phyloP scores from a whole-genome alignment of 2,329 filamentous ascomycete genomes.

The Periconia macrospinosa region DNA sequence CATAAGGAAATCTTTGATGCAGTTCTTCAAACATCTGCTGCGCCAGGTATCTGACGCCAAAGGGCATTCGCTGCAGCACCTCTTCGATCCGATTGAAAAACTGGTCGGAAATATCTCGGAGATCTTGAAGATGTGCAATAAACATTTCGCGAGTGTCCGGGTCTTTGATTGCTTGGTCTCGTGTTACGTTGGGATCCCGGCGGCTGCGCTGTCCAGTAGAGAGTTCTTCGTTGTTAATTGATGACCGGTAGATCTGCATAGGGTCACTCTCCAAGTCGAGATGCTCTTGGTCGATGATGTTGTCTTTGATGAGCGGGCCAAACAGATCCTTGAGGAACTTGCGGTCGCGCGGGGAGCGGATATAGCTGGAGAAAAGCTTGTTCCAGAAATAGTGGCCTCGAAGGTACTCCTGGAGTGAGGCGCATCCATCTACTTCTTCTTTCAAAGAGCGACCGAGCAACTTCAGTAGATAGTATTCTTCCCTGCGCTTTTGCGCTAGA shows the following conservation, averaged over 20 bases:
- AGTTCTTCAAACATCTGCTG: slow-evolving; percentile 83
- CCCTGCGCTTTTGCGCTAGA: slow-evolving; percentile 92
- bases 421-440: slow-evolving; percentile 79
- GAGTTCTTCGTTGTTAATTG: slow-evolving; percentile 96
- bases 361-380: slow-evolving; percentile 83
- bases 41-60: slow-evolving; percentile 85
- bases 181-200: slow-evolving; percentile 79
- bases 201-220: slow-evolving; percentile 83
- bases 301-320: slow-evolving; percentile 82
- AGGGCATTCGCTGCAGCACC: slow-evolving; percentile 83
- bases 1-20: slow-evolving; percentile 74
- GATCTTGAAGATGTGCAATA: slow-evolving; percentile 89
- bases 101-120: slow-evolving; percentile 91
- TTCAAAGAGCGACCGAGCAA: slow-evolving; percentile 79
- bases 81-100: slow-evolving; percentile 84
- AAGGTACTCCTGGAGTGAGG: slow-evolving; percentile 78
- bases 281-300: slow-evolving; percentile 88
- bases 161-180: slow-evolving; percentile 94
- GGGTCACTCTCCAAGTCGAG: slow-evolving; percentile 96
- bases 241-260: slow-evolving; percentile 92
- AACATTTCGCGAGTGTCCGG: slow-evolving; percentile 90
- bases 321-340: slow-evolving; percentile 89
- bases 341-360: slow-evolving; percentile 85
- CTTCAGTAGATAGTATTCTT: slow-evolving; percentile 96
- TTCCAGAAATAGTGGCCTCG: slow-evolving; percentile 93